These are phyloP conservation scores for Penicillium polonicum DNA, from an alignment of 2,329 filamentous ascomycete genomes.

Conservation along the genomic window DNA sequence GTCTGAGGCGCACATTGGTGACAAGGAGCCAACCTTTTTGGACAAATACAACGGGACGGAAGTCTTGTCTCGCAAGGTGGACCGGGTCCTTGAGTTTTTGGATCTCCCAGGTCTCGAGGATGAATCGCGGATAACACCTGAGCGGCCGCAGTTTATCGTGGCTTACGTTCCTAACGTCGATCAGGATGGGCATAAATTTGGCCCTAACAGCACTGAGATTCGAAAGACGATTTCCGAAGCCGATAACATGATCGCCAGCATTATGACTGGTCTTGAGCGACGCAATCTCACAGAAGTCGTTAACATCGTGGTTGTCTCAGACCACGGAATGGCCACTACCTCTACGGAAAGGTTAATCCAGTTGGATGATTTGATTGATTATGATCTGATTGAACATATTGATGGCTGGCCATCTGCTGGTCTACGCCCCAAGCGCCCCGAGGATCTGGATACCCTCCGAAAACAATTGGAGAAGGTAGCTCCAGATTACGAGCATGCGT, in stretches of 20 bases:
- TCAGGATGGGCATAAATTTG: constrained; percentile 78
- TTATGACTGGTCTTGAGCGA: constrained; percentile 73
- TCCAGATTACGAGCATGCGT: constrained; percentile 58
- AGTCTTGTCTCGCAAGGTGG: constrained; percentile 69
- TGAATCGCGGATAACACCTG: constrained; percentile 49
- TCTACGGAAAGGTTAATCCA: constrained; percentile 77
- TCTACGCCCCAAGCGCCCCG: constrained; percentile 71
- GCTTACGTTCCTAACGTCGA: constrained; percentile 95
- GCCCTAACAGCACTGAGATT: constrained; percentile 94
- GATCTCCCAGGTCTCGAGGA: constrained; percentile 75
- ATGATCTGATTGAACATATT: constrained; percentile 72
- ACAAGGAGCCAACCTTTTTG: constrained; percentile 73
- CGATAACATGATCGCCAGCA: constrained; percentile 74
- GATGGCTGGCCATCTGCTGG: constrained; percentile 96
- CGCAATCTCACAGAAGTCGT: constrained; percentile 87
- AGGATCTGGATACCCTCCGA: constrained; percentile 68
- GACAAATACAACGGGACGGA: constrained; percentile 84
- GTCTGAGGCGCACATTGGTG: constrained; percentile 79
- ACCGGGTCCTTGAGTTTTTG: constrained; percentile 75
- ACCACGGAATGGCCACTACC: constrained; percentile 97
- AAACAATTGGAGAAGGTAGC: constrained; percentile 56
- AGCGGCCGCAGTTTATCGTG: constrained; percentile 85
- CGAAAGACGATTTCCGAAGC: constrained; percentile 72
- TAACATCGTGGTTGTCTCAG: constrained; percentile 93
- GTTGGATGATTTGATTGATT: constrained; percentile 83